These are phyloP conservation scores for Plectosphaerella sp. DNA, from an alignment of 2,329 filamentous ascomycete genomes.

Conservation along the genomic window DNA sequence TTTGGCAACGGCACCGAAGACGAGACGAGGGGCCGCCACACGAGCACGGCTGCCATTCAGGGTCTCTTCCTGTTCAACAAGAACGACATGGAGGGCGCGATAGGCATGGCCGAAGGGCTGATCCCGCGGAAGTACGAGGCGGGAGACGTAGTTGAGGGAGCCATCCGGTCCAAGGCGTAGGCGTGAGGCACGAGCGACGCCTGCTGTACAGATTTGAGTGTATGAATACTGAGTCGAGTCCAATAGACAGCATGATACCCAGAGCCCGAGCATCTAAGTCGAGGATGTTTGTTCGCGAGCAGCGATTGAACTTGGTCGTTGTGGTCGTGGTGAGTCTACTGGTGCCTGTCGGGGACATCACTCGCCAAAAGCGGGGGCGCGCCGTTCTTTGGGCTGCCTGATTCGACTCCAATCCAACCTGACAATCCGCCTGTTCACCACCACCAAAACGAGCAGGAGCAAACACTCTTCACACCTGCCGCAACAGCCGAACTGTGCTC, in stretches of 20 bases:
- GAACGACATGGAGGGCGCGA: slow-evolving; percentile 80
- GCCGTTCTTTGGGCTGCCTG: not conserved
- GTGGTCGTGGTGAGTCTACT: too few species aligned
- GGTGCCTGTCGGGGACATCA: not conserved
- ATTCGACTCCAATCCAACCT: not conserved
- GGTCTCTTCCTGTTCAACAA: slow-evolving; percentile 96
- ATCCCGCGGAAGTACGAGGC: slow-evolving; percentile 54
- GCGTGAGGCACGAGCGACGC: not conserved
- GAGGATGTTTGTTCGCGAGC: not conserved
- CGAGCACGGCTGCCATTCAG: slow-evolving; percentile 89
- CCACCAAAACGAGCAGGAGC: not conserved
- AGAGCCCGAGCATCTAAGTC: not conserved
- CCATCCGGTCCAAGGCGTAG: slow-evolving; percentile 36
- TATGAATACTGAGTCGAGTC: not conserved
- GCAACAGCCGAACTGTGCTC: too few species aligned
- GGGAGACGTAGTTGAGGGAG: slow-evolving; percentile 31
- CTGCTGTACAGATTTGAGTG: slow-evolving; percentile 8
- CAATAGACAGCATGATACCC: slow-evolving; percentile 3
- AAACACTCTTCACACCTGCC: not conserved
- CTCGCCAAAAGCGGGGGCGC: not conserved
- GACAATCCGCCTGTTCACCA: not conserved
- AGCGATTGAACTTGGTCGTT: too few species aligned
- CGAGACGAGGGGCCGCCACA: slow-evolving; percentile 43
- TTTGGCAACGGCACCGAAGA: slow-evolving; percentile 53
- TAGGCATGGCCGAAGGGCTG: slow-evolving; percentile 69